Base-by-base conservation (phyloP, 495 filamentous ascomycete species). In the Terfezia claveryi region DNA sequence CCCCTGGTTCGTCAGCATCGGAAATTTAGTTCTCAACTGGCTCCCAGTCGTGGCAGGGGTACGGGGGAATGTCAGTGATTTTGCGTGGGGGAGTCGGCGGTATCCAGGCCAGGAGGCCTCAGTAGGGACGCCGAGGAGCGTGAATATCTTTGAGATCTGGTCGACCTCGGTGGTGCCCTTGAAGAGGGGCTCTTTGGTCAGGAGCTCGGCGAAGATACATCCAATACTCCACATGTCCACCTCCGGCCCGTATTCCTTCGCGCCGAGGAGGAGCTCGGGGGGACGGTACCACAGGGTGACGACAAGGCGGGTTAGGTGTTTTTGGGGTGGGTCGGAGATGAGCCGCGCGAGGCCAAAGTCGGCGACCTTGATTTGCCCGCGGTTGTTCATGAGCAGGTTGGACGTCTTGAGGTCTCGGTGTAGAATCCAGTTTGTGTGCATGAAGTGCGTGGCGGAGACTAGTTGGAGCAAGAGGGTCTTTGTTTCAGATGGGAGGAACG, bases 261-360 rank as follows among this genome's bases (percentile, higher is more conserved):
- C 75, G 27, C 91, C 91, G 10, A 98, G 75, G 6, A 98, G 76
- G 16, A 98, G 74, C 66, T 96, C 91, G 0, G 91, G 91, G 0
- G 86, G 75, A 32, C 91, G 82, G 68, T 98, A 98, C 91, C 91
- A 98, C 8, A 98, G 79, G 6, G 91, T 98, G 17, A 96, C 91
- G 57, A 98, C 89, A 17, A 96, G 79, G 67, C 91, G 83, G 50
- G 50, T 51, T n/a, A 20, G 9, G 91, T 95, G 53, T 96, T 74
- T 50, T 89, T 84, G 0, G 80, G 78, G 7, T 81, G 77, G 9
- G 61, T 91, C 83, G 37, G 83, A 83, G 57, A 81, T 82, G 72
- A 87, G 88, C 27, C 91, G 78, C 5, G 91, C 89, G 83, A 98
- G 94, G 66, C 91, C 91, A 62, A 98, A 98, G 68, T 98, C 91